A percentile compares a stretch with the other conserved stretches of the same genome.
Conservation (phyloP, 805 yeast species). For the Debaryomyces hansenii region DNA sequence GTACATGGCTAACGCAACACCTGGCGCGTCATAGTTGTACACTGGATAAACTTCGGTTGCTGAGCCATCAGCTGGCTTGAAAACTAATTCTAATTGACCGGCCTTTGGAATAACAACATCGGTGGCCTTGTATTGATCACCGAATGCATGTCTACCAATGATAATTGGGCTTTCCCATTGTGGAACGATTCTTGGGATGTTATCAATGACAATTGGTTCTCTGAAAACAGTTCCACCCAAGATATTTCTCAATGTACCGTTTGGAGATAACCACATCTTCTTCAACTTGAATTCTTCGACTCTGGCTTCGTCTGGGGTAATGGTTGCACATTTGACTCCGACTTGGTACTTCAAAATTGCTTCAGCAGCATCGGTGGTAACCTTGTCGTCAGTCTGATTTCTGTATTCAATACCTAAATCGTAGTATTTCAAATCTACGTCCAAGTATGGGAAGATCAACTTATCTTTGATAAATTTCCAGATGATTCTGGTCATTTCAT, state of each 20-base stretch:
- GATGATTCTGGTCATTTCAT: slow-evolving; percentile 95
- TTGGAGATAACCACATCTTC: slow-evolving; percentile 97
- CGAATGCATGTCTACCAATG: slow-evolving; percentile 96
- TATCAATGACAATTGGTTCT: slow-evolving; percentile 90
- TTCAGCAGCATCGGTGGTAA: slow-evolving; percentile 84
- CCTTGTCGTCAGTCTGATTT: slow-evolving; percentile 84
- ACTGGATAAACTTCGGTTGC: slow-evolving; percentile 58
- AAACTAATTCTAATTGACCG: slow-evolving; percentile 76
- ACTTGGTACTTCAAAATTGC: slow-evolving; percentile 89
- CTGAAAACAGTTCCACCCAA: slow-evolving; percentile 96
- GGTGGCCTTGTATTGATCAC: slow-evolving; percentile 95
- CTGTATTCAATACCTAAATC: slow-evolving; percentile 86
- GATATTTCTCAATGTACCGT: slow-evolving; percentile 94
- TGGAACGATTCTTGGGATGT: slow-evolving; percentile 84
- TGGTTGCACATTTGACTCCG: slow-evolving; percentile 96
- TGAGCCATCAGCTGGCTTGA: slow-evolving; percentile 68
- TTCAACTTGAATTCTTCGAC: slow-evolving; percentile 87
- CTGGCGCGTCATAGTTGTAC: slow-evolving; percentile 66
- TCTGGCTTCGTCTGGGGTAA: slow-evolving; percentile 97
- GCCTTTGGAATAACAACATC: slow-evolving; percentile 78
- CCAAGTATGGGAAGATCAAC: slow-evolving; percentile 80
- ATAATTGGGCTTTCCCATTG: slow-evolving; percentile 95
- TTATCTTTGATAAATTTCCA: slow-evolving; percentile 89
- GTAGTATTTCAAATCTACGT: slow-evolving; percentile 86
- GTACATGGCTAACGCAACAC: slow-evolving; percentile 91